These are phyloP conservation scores for grape (Vitis vinifera) DNA, from an alignment of 164 flowering plant genomes.

Conservation along the genomic window ASM3070453v1 NC_081808.1:19514001-19514500, in stretches of 20 bases:
- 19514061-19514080: conserved; percentile 52
- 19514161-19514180: conserved; percentile 61
- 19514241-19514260: conserved; percentile 71
- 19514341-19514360: too few species aligned
- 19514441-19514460: too few species aligned
- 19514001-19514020: conserved; percentile 60
- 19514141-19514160: conserved; percentile 60
- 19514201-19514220: conserved; percentile 68
- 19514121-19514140: conserved; percentile 70
- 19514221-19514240: conserved; percentile 66
- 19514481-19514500: too few species aligned
- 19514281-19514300: conserved; percentile 47
- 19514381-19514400: too few species aligned
- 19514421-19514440: too few species aligned
- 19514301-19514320: conserved; percentile 37
- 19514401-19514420: too few species aligned
- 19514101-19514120: conserved; percentile 75
- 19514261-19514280: conserved; percentile 59
- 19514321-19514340: conserved; percentile 13
- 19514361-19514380: too few species aligned
- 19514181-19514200: conserved; percentile 54
- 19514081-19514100: conserved; percentile 36
- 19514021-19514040: conserved; percentile 79
- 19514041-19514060: conserved; percentile 69
- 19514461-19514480: too few species aligned